These are phyloP conservation scores for Ophiostoma novo-ulmi DNA, from an alignment of 2,329 filamentous ascomycete species.

Conservation along the genomic window DNA sequence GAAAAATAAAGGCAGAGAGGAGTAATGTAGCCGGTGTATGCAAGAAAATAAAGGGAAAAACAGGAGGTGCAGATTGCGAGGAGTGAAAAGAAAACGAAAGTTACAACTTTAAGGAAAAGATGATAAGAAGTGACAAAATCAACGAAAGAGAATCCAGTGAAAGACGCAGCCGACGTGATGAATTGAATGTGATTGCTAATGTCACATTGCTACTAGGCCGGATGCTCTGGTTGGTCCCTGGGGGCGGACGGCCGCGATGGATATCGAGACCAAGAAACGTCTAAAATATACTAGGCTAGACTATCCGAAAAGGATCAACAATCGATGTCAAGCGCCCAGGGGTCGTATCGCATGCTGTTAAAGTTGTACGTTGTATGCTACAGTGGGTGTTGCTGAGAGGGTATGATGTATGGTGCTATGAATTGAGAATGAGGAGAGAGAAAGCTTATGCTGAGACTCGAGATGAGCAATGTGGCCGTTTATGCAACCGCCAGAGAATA, in stretches of 20 bases:
- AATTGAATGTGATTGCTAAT: constrained; percentile 5
- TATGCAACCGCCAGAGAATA: constrained; percentile 7
- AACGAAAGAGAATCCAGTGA: not conserved
- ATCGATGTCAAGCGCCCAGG: not conserved
- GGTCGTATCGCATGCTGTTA: not conserved
- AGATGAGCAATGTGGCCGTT: constrained; percentile 11
- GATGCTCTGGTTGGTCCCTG: constrained; percentile 19
- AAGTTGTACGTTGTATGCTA: not conserved
- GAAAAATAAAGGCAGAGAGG: not conserved
- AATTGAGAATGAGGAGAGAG: not conserved
- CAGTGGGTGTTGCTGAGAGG: not conserved
- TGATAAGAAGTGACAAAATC: not conserved
- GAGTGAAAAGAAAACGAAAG: not conserved
- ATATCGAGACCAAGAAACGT: constrained; percentile 7
- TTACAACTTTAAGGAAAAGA: not conserved
- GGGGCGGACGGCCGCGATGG: not conserved
- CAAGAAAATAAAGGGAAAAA: not conserved
- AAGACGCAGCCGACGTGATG: not conserved
- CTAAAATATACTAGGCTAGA: not conserved
- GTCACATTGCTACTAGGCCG: not conserved
- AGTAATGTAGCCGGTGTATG: not conserved
- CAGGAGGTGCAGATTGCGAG: not conserved
- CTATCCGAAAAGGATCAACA: not conserved
- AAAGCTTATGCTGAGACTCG: not conserved
- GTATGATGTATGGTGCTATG: not conserved